Evolutionary conservation across 1,284 basidiomycete genomes (phyloP), one percentile per base, ranked within the genome.

Genomic region (Kalmanozyma brasiliensis): DNA sequence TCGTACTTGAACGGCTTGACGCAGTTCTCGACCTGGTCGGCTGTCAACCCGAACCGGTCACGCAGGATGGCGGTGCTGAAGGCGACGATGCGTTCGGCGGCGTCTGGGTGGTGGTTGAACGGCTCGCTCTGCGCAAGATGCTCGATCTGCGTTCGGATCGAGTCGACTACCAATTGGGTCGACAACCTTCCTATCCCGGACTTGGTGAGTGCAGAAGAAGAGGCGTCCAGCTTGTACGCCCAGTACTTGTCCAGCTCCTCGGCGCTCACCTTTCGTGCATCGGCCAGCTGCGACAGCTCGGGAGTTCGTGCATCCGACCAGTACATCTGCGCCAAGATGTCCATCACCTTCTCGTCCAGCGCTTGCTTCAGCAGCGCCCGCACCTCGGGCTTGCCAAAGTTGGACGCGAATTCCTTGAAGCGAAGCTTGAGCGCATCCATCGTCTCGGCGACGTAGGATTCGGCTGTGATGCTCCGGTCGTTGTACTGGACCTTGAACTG

Each of bases 401-500:
- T 89, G 17, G 87, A 83, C 0, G 91, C 91, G 77, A 90, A 91
- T 40, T 93, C 89, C 76, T 91, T 92, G 86, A 99, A 95, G 41
- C 91, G 89, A 0, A 88, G 87, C 84, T 99, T 98, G 73, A 98
- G 88, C 8, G 87, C 86, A 78, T 98, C 95, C 84, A 98, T 90
- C 3, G 93, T 94, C 84, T 98, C 96, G 16, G 95, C 94, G 46
- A 98, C 93, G 80, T 99, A 99, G 3, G 92, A 94, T 83, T 99
- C 96, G 11, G 96, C 89, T 0, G 92, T 91, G 73, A 98, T 92
- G 23, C 91, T 88, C 19, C 93, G 89, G 83, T 99, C 96, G 81
- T 99, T 98, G 86, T 98, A 99, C 83, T 98, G 93, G 0, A 98
- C 94, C 84, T 99, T 99, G 88, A 98, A 98, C 83, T 98, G 94